phyloP scores from a whole-genome alignment of 306 rosid species.

The Vicia faba region DNA sequence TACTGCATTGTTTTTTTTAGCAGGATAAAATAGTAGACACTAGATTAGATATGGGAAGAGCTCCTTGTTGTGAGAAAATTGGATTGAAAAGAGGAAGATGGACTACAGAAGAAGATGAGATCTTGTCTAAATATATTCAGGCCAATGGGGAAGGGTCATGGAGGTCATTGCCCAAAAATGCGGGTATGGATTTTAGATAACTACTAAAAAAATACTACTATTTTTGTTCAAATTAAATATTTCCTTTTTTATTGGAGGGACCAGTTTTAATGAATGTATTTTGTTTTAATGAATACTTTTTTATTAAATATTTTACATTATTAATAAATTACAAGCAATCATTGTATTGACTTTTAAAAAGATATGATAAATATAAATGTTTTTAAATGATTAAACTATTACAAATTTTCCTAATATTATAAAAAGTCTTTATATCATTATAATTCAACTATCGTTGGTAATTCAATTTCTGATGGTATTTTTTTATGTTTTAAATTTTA shows the following conservation, averaged over 20 bases:
- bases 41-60: slow-evolving; percentile 61
- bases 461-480: too few relatives aligned
- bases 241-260: neutral
- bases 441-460: too few relatives aligned
- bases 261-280: neutral
- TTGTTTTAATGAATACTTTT: neutral
- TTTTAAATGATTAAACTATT: neutral
- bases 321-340: neutral
- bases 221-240: too few relatives aligned
- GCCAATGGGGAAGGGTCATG: slow-evolving; percentile 85
- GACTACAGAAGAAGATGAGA: slow-evolving; percentile 78
- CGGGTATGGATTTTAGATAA: slow-evolving; percentile 46
- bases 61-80: slow-evolving; percentile 83
- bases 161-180: slow-evolving; percentile 85
- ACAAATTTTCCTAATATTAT: neutral
- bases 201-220: too few relatives aligned
- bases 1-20: neutral
- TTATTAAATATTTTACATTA: neutral
- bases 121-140: slow-evolving; percentile 63
- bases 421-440: too few relatives aligned
- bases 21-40: neutral
- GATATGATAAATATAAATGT: neutral
- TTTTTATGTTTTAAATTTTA: too few relatives aligned
- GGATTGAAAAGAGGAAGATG: slow-evolving; percentile 86
- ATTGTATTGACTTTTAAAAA: neutral